Percentiles rank a stretch among this genome's conserved stretches.
Evolutionary conservation across 306 rosid genomes (phyloP).

Genomic region (Adenanthera pavonina): DNA sequence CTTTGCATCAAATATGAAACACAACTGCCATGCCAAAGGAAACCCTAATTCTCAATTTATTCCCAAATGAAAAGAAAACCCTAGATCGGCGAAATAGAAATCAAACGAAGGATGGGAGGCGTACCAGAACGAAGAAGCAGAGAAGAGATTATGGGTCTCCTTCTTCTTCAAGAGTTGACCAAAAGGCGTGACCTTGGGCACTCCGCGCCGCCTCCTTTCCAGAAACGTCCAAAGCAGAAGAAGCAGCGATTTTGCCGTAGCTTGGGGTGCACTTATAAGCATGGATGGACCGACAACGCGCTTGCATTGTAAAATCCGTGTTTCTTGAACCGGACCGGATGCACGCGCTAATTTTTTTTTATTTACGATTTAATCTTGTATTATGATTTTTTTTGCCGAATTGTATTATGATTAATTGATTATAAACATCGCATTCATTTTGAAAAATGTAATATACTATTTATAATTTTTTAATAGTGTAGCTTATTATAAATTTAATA

Average conservation of each 20-base stretch:
- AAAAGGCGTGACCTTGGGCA: background rate
- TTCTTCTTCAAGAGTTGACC: background rate
- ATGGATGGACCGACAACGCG: background rate
- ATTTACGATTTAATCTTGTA: too few species aligned
- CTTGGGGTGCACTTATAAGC: background rate
- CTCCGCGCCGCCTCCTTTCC: background rate
- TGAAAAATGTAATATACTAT: too few species aligned
- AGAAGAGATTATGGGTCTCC: background rate
- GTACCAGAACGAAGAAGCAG: conserved; percentile 12
- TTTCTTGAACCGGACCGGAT: conserved; percentile 16
- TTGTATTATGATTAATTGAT: too few species aligned
- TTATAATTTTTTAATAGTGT: too few species aligned
- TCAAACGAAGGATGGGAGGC: background rate
- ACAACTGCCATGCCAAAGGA: background rate
- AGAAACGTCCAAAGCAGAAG: background rate
- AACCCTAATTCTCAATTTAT: background rate
- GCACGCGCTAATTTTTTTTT: background rate
- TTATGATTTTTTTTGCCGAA: too few species aligned
- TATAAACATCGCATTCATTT: too few species aligned
- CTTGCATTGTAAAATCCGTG: background rate
- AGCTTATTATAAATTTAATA: too few species aligned
- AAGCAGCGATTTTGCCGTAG: background rate
- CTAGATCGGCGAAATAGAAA: conserved; percentile 6
- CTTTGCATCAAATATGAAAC: background rate
- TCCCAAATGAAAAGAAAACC: background rate